A percentile compares a stretch with the other conserved stretches of the same genome.
These are phyloP conservation scores for Penicillium polonicum DNA, from an alignment of 2,329 filamentous ascomycete genomes.

Conservation along the genomic window DNA sequence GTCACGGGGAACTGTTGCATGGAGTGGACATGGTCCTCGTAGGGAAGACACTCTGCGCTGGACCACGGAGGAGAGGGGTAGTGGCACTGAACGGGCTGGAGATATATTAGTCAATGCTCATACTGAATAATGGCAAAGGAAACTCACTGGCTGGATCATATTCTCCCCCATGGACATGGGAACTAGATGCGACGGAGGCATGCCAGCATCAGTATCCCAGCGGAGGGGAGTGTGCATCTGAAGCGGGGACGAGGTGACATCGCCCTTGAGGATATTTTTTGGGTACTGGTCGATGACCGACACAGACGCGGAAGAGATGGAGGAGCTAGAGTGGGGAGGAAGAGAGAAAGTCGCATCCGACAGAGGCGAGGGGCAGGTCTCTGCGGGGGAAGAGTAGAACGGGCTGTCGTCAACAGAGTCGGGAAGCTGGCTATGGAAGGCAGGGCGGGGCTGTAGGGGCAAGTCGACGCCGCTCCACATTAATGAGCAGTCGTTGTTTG, in stretches of 20 bases:
- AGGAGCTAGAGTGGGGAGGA: constrained; percentile 31
- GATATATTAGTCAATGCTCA: constrained; percentile 32
- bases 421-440: constrained; percentile 35
- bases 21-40: constrained; percentile 25
- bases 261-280: constrained; percentile 33
- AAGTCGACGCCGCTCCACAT: constrained; percentile 41
- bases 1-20: constrained; percentile 21
- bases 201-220: constrained; percentile 35
- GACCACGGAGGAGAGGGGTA: constrained; percentile 28
- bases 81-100: constrained; percentile 22
- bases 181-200: constrained; percentile 35
- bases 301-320: constrained; percentile 36
- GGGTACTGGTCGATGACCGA: constrained; percentile 38
- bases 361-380: constrained; percentile 46
- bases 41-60: constrained; percentile 24
- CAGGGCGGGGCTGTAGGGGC: constrained; percentile 31
- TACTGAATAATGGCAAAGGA: constrained; percentile 34
- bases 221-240: constrained; percentile 33
- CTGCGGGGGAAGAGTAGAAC: constrained; percentile 45
- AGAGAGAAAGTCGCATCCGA: constrained; percentile 39
- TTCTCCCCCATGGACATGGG: constrained; percentile 36
- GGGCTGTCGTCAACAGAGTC: constrained; percentile 41
- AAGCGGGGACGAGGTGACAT: constrained; percentile 36
- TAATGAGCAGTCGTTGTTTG: constrained; percentile 32
- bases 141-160: constrained; percentile 40